Evolutionary conservation across 129 eudicot genomes (phyloP).

Genomic region (Solidago caesia): DNA sequence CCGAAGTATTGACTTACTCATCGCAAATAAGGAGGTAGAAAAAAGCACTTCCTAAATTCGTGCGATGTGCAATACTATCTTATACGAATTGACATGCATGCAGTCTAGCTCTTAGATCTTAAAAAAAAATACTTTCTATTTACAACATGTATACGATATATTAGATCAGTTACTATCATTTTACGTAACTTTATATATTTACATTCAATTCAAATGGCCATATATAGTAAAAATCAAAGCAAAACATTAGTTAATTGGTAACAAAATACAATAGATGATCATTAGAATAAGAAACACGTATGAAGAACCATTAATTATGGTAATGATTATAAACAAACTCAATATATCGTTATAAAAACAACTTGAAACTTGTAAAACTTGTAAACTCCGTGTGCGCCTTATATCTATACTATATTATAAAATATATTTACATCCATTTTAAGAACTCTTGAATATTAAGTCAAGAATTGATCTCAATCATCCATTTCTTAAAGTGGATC

Average conservation of each 20-base stretch:
- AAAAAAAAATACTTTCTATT: not conserved
- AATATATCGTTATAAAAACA: constrained; percentile 4
- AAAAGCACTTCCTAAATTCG: no score
- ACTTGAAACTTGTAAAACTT: not conserved
- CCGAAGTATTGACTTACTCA: no score
- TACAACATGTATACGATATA: not conserved
- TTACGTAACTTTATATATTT: not conserved
- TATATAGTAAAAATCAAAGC: not conserved
- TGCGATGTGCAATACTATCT: no score
- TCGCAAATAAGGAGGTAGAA: no score
- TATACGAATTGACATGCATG: not conserved
- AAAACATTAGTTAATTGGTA: not conserved
- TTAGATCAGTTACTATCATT: not conserved
- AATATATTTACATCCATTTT: no score
- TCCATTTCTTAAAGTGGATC: no score
- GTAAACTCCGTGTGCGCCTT: not conserved
- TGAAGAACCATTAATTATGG: not conserved
- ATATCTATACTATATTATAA: no score
- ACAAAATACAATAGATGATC: not conserved
- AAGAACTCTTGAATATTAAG: no score
- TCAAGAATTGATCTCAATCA: no score
- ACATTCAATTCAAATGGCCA: constrained; percentile 10
- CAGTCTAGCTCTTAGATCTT: not conserved
- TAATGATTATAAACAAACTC: constrained; percentile 1
- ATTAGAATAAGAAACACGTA: not conserved